Evolutionary conservation across 495 filamentous ascomycete genomes (phyloP), one percentile per base, ranked within the genome.

Genomic region (Neurospora sp.): DNA sequence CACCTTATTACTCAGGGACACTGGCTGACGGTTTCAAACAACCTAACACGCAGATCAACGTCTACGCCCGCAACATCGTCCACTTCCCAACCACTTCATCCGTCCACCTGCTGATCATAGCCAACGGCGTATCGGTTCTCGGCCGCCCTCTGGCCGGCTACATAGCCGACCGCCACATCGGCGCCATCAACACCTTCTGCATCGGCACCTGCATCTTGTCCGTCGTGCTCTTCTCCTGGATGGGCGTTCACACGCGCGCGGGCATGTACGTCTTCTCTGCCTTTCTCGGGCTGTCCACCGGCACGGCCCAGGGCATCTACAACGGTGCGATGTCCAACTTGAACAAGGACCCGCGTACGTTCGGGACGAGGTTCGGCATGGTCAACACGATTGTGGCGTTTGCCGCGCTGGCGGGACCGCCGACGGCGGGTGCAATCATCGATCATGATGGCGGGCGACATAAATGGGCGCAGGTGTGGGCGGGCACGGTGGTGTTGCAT

Each of bases 341-440:
- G 70, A 84, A 80, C 14, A 77, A 74, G 46, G 79, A 85, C 70
- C 82, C 79, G 2, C 69, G 76, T 22, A 83, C 82, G 77, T 83
- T 84, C 82, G 83, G 84, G 3, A 83, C 78, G 0, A 59, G 83
- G 20, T 84, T 83, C 69, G 84, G 84, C 40, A 84, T 85, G 83
- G 80, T 83, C 18, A 83, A 80, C 39, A 84, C 82, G 4, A 76
- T 83, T 40, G 71, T 76, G 5, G 81, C 77, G 7, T 82, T 84
- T 69, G 82, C 82, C 5, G 81, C 81, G 20, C 76, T 84, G 20
- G 83, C 83, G 1, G 84, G 84, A 0, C 83, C 84, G 27, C 83
- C 83, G 1, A 82, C 79, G 1, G 83, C 84, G 0, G 82, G 84
- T 5, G 83, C 83, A 7, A 84, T 84, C 42, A 84, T 85, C 37